Evolutionary conservation across 306 rosid species (phyloP).

Genomic region (Malus fusca): DNA sequence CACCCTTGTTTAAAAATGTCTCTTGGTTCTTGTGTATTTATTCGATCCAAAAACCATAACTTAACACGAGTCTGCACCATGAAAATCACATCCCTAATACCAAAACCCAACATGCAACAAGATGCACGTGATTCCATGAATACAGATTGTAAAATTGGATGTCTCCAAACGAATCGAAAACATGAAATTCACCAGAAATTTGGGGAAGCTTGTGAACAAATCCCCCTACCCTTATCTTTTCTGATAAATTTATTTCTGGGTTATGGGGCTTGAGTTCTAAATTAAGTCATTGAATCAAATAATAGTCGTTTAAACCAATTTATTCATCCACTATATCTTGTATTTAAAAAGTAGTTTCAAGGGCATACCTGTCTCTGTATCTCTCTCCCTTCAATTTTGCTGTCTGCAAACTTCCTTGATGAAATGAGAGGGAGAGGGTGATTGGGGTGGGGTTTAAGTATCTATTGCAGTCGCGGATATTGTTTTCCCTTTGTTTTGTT

Average conservation of each 20-base stretch:
- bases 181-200: neutral
- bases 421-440: neutral
- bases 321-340: too few relatives aligned
- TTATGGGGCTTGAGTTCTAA: neutral
- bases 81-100: neutral
- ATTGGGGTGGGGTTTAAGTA: neutral
- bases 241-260: neutral
- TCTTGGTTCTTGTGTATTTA: too few relatives aligned
- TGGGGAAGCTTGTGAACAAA: constrained; percentile 2
- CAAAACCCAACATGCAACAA: neutral
- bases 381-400: neutral
- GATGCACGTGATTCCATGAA: neutral
- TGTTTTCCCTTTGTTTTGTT: neutral
- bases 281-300: neutral
- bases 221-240: neutral
- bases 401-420: neutral
- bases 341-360: neutral
- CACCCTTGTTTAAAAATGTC: neutral
- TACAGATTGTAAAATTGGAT: neutral
- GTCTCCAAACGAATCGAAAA: neutral
- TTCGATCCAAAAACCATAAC: too few relatives aligned
- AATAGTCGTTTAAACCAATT: neutral
- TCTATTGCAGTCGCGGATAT: neutral
- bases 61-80: neutral
- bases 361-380: neutral